Evolutionary conservation across 306 rosid genomes (phyloP).

Genomic region (Castanea crenata): DNA sequence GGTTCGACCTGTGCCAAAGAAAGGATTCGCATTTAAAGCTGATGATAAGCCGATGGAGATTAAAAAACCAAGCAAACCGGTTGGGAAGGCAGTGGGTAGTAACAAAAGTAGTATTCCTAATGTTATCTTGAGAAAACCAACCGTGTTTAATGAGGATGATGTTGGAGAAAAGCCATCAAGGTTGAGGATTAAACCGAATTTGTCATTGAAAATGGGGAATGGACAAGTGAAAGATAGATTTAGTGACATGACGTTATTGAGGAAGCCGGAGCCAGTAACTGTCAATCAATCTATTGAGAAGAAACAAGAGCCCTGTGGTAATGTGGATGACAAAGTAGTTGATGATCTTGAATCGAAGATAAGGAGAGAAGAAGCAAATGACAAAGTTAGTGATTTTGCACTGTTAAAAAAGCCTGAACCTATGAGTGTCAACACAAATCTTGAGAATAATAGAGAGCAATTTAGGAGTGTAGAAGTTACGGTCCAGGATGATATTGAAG

Average conservation of each 20-base stretch:
- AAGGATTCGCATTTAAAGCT: constrained; percentile 45
- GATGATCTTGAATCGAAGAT: constrained; percentile 28
- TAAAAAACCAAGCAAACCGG: constrained; percentile 44
- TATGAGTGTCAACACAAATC: constrained; percentile 2
- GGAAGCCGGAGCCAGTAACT: constrained; percentile 62
- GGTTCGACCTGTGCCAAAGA: constrained; percentile 65
- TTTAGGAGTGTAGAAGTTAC: constrained; percentile 25
- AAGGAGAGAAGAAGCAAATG: constrained; percentile 36
- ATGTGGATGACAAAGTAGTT: constrained; percentile 25
- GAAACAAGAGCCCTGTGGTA: constrained; percentile 30
- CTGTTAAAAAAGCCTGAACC: constrained; percentile 54
- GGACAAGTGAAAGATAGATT: constrained; percentile 53
- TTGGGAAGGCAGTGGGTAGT: constrained; percentile 33
- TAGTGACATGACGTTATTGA: constrained; percentile 77
- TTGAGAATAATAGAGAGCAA: constrained; percentile 15
- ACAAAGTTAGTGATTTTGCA: constrained; percentile 31
- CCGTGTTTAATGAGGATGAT: constrained; percentile 43
- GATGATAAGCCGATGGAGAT: constrained; percentile 39
- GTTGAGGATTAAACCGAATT: constrained; percentile 72
- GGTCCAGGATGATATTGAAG: constrained; percentile 19
- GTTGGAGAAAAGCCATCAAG: constrained; percentile 37
- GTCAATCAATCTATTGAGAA: constrained; percentile 22
- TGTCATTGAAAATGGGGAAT: constrained; percentile 51
- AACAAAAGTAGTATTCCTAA: constrained; percentile 56
- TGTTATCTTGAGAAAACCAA: constrained; percentile 82